Conservation (phyloP, 768 basidiomycete genomes). For the Heimioporus sp. region DNA sequence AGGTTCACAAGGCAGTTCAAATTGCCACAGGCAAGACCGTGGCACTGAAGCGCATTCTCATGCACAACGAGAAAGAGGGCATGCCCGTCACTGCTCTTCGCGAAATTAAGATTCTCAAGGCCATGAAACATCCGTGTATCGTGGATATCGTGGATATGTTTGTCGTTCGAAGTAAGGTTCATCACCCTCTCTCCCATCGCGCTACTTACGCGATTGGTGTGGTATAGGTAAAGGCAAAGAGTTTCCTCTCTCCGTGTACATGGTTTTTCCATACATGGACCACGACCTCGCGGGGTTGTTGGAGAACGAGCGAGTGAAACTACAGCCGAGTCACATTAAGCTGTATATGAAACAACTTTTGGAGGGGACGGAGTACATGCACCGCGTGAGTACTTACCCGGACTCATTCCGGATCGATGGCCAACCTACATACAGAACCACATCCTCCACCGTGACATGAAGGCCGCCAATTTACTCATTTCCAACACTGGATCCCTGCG, state of each 20-base stretch:
- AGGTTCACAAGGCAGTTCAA: conserved; percentile 87
- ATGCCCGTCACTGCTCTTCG: conserved; percentile 96
- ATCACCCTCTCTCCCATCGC: background rate
- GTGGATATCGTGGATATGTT: conserved; percentile 93
- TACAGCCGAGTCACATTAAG: conserved; percentile 86
- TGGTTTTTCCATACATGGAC: conserved; percentile 99
- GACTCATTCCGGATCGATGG: conserved; percentile 1
- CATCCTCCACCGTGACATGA: conserved; percentile 98
- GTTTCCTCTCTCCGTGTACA: conserved; percentile 79
- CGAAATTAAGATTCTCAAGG: conserved; percentile 96
- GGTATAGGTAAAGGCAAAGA: conserved; percentile 52
- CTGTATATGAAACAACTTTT: conserved; percentile 94
- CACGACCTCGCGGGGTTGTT: conserved; percentile 95
- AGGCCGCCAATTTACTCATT: conserved; percentile 95
- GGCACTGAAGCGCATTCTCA: conserved; percentile 91
- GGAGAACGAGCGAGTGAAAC: conserved; percentile 85
- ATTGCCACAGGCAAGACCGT: conserved; percentile 59
- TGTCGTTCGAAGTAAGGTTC: conserved; percentile 66
- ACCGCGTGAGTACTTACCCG: conserved; percentile 59
- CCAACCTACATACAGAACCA: conserved; percentile 62
- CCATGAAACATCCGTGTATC: conserved; percentile 80
- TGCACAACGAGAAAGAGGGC: conserved; percentile 96
- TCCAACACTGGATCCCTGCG: conserved; percentile 80
- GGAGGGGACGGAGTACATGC: conserved; percentile 96
- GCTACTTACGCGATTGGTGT: conserved; percentile 2